Base-by-base conservation (phyloP, 371 early-diverging fungal species). In the Apophysomyces ossiformis region DNA sequence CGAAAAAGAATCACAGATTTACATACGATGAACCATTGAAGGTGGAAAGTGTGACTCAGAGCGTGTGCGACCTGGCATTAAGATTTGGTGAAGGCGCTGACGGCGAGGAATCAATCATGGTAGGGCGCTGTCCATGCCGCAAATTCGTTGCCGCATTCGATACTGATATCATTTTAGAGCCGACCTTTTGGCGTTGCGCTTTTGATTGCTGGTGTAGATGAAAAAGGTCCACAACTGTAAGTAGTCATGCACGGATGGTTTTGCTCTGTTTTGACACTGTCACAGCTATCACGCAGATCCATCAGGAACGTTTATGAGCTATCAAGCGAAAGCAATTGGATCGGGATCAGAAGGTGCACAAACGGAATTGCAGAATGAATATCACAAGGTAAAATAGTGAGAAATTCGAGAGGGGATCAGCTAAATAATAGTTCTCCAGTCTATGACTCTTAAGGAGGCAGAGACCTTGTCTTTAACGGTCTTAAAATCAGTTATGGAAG, bases 401-500 rank as follows among this genome's bases (percentile, higher is more conserved):
- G 36, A 41, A 11, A 11, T 57, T 32, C 11, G 21, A 57, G n/a
- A 43, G 37, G 21, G 16, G 37, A 9, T 18, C 38, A 21, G 9
- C 37, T 35, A 50, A n/a, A 11, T 44, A 1, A 32, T 8, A 12
- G 58, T 38, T 38, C 9, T 56, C 21, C 70, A 92, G 85, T 90
- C 92, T 7, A 87, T 96, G 74, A 91, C 93, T 4, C 75, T 97
- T 67, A 82, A 88, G 15, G 96, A 99, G 75, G 97, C 97, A 4
- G 92, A 97, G 69, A 83, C 85, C 5, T 77, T 96, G 67, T 89
- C 97, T 15, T 89, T 99, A 63, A 95, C 93, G 78, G 95, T 99
- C n/a, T 85, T 99, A 45, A 99, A 99, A 85, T 94, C 97, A 69
- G 99, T 99, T 35, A 99, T 99, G 99, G 99, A 99, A 82, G 99